A percentile compares a stretch with the other conserved stretches of the same genome.
phyloP scores from a whole-genome alignment of 1,284 basidiomycete species.

The Trametes sp. region DNA sequence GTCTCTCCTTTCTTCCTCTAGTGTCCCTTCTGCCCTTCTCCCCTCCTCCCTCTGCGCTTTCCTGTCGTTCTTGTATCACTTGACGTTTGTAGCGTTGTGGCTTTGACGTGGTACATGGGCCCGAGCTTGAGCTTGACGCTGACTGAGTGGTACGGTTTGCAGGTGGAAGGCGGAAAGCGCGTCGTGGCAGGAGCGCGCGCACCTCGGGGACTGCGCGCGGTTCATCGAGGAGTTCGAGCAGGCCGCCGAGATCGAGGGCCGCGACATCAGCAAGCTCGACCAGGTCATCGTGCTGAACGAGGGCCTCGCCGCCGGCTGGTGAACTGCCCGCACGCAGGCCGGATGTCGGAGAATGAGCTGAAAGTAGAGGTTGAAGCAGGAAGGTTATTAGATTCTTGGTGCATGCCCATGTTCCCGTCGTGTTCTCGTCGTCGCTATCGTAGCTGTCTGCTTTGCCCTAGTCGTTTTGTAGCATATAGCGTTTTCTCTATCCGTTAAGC shows the following conservation, averaged over 20 bases:
- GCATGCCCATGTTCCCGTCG: too few species aligned
- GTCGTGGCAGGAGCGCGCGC: constrained; percentile 26
- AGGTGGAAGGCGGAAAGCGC: constrained; percentile 28
- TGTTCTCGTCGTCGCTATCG: not conserved
- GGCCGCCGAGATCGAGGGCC: constrained; percentile 29
- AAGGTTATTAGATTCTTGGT: too few species aligned
- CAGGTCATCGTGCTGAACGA: constrained; percentile 25
- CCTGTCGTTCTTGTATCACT: too few species aligned
- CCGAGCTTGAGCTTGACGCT: too few species aligned
- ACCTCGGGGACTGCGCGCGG: constrained; percentile 27
- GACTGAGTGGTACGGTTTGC: not conserved
- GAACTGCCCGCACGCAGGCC: too few species aligned
- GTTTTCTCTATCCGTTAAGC: too few species aligned
- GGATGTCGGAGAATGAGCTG: too few species aligned
- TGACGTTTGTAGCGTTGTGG: too few species aligned
- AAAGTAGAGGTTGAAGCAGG: too few species aligned
- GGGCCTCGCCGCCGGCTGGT: constrained; percentile 26
- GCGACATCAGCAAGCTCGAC: constrained; percentile 12
- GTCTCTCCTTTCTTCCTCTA: not conserved
- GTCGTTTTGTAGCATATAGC: not conserved
- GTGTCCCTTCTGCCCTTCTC: not conserved
- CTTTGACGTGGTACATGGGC: not conserved
- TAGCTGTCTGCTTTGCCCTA: not conserved
- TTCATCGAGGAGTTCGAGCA: constrained; percentile 30
- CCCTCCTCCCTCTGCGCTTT: not conserved